Conservation (phyloP, 2,329 filamentous ascomycete species). For the Dendryphion nanum region DNA sequence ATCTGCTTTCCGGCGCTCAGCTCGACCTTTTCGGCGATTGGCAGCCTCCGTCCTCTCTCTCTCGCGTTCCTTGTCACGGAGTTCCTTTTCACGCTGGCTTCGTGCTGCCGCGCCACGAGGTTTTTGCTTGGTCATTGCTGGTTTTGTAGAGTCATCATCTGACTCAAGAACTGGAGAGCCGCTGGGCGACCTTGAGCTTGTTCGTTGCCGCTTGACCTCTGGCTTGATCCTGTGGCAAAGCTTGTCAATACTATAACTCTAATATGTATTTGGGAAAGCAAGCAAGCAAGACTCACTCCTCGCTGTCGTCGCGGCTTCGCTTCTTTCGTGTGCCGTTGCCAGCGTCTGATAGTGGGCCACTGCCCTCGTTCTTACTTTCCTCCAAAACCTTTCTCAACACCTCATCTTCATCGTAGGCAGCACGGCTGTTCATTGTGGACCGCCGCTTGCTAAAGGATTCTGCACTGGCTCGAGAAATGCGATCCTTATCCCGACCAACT, state of each 20-base stretch:
- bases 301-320: slow-evolving; percentile 83
- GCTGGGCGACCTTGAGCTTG: slow-evolving; percentile 52
- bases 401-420: slow-evolving; percentile 94
- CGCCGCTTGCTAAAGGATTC: slow-evolving; percentile 73
- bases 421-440: slow-evolving; percentile 96
- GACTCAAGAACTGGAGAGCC: slow-evolving; percentile 61
- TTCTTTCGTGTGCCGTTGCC: slow-evolving; percentile 66
- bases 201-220: slow-evolving; percentile 77
- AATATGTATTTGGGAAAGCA: neutral
- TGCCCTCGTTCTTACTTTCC: slow-evolving; percentile 83
- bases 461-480: slow-evolving; percentile 54
- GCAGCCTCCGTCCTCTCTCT: slow-evolving; percentile 70
- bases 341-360: slow-evolving; percentile 53
- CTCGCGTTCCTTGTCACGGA: slow-evolving; percentile 66
- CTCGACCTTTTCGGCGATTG: slow-evolving; percentile 76
- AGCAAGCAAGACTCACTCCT: slow-evolving; percentile 69
- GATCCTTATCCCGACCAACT: slow-evolving; percentile 55
- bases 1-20: slow-evolving; percentile 77
- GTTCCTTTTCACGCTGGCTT: slow-evolving; percentile 61
- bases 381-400: slow-evolving; percentile 86
- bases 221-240: slow-evolving; percentile 61
- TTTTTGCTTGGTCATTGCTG: slow-evolving; percentile 45
- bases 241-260: slow-evolving; percentile 22
- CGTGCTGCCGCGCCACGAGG: slow-evolving; percentile 47
- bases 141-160: slow-evolving; percentile 62